These are phyloP conservation scores for Populus ilicifolia DNA, from an alignment of 345 rosid species.

Conservation along the genomic window DNA sequence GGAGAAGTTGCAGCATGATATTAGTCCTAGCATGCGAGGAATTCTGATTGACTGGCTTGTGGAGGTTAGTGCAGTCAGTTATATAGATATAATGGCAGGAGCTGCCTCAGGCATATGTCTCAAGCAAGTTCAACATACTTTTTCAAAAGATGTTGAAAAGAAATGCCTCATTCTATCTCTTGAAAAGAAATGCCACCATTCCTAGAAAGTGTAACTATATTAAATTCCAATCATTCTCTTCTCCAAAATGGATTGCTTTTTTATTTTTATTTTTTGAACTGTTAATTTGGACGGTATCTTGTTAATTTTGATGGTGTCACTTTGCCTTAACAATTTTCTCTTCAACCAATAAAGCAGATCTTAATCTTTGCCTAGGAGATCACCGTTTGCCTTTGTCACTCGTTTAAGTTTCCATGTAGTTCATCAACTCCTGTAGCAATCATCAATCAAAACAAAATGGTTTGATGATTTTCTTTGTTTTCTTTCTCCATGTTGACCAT, in stretches of 20 bases:
- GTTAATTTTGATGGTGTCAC: not conserved
- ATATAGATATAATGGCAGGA: not conserved
- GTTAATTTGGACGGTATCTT: not conserved
- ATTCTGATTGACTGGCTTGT: conserved; percentile 92
- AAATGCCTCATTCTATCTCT: not conserved
- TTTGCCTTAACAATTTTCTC: not conserved
- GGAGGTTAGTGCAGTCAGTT: conserved; percentile 52
- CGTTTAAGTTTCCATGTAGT: not conserved
- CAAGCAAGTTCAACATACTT: not conserved
- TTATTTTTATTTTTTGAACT: not conserved
- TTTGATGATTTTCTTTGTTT: not conserved
- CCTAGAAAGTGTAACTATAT: not conserved
- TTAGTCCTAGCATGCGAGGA: conserved; percentile 69
- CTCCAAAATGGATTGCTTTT: not conserved
- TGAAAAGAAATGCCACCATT: not conserved
- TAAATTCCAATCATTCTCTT: not conserved
- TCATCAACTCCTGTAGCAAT: not conserved
- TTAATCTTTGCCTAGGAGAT: not conserved
- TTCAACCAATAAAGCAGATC: not conserved
- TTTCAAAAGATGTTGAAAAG: not conserved
- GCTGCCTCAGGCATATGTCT: not conserved
- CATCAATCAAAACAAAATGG: not conserved
- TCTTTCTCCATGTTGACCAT: not conserved
- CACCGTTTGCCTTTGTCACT: not conserved
- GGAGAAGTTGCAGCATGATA: conserved; percentile 70